Evolutionary conservation across 2,329 filamentous ascomycete species (phyloP).

Genomic region (Camillea tinctor): DNA sequence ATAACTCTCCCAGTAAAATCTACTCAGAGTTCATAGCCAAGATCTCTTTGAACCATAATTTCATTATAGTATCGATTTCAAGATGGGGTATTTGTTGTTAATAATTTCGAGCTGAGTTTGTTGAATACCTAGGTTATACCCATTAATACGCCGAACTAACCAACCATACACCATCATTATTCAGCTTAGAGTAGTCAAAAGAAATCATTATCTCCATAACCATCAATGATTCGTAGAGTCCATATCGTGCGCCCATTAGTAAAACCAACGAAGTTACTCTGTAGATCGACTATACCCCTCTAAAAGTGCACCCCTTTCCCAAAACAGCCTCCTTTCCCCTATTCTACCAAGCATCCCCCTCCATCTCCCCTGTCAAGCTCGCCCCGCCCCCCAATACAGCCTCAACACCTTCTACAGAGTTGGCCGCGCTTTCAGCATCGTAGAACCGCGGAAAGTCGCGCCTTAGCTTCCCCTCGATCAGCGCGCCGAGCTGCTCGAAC

Average conservation of each 20-base stretch:
- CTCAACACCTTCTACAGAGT: neutral
- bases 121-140: neutral
- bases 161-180: neutral
- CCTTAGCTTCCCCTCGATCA: slow-evolving; percentile 25
- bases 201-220: neutral
- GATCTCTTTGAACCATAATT: neutral
- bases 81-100: neutral
- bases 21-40: neutral
- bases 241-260: neutral
- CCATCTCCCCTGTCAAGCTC: slow-evolving; percentile 21
- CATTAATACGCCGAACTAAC: neutral
- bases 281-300: neutral
- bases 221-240: neutral
- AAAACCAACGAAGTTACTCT: neutral
- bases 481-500: slow-evolving; percentile 30
- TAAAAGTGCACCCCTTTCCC: neutral
- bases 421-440: slow-evolving; percentile 1
- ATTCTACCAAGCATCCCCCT: neutral
- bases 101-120: neutral
- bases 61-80: neutral
- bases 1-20: neutral
- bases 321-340: too few relatives aligned
- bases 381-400: slow-evolving; percentile 12
- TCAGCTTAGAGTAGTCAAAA: neutral
- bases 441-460: slow-evolving; percentile 17